phyloP scores from a whole-genome alignment of 2,329 filamentous ascomycete genomes.

The Diplodia mutila region DNA sequence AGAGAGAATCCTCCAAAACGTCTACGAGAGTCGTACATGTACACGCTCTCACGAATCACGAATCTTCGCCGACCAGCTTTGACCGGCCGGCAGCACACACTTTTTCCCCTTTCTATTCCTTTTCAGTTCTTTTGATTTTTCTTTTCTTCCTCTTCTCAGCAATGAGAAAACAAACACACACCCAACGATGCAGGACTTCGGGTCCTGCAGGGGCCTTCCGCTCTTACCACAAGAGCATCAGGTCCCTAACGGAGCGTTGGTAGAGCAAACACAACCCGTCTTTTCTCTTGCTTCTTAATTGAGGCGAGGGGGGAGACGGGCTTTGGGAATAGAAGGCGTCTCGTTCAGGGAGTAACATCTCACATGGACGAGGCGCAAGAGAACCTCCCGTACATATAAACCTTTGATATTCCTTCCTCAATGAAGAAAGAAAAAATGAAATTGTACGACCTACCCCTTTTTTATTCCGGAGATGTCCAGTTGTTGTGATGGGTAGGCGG shows the following conservation, averaged over 20 bases:
- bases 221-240: slow-evolving; percentile 37
- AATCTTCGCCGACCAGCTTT: neutral
- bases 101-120: neutral
- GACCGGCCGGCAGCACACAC: neutral
- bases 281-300: slow-evolving; percentile 14
- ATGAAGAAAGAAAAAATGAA: no score
- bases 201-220: slow-evolving; percentile 47
- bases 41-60: neutral
- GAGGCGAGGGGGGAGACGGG: slow-evolving; percentile 11
- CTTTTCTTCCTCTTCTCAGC: neutral
- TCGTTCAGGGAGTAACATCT: slow-evolving; percentile 30
- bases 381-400: slow-evolving; percentile 41
- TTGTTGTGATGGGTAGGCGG: no score
- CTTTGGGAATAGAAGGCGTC: slow-evolving; percentile 41
- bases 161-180: neutral
- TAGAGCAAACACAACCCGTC: slow-evolving; percentile 36
- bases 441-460: no score
- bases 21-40: neutral
- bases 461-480: no score
- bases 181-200: slow-evolving; percentile 51
- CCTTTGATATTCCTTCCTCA: neutral
- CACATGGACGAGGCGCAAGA: slow-evolving; percentile 41
- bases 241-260: slow-evolving; percentile 54
- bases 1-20: neutral
- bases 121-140: neutral